These are phyloP conservation scores for Vanrija sp. DNA, from an alignment of 1,284 basidiomycete genomes.

Conservation along the genomic window DNA sequence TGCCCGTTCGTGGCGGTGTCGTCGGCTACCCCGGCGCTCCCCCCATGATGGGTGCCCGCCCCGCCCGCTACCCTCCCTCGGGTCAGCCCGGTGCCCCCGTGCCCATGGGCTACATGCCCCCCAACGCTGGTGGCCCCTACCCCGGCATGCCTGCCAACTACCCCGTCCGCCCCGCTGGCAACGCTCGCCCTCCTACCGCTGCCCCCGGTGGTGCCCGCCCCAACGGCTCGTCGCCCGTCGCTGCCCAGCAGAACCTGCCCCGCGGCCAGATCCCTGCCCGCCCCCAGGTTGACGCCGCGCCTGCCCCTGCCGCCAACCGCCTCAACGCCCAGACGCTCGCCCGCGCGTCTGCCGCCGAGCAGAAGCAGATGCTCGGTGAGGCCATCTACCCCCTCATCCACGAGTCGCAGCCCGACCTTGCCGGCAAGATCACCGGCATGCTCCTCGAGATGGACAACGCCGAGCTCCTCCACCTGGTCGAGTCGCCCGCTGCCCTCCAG, in stretches of 20 bases:
- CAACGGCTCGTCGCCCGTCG: constrained; percentile 47
- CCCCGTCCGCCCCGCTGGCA: constrained; percentile 36
- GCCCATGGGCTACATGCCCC: constrained; percentile 41
- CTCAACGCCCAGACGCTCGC: constrained; percentile 60
- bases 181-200: constrained; percentile 37
- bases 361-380: constrained; percentile 96
- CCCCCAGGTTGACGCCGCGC: constrained; percentile 50
- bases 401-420: constrained; percentile 72
- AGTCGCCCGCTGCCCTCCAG: constrained; percentile 71
- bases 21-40: constrained; percentile 59
- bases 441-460: constrained; percentile 94
- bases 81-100: constrained; percentile 55
- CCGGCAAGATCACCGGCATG: constrained; percentile 97
- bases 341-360: constrained; percentile 73
- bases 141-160: constrained; percentile 43
- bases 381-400: constrained; percentile 85
- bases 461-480: constrained; percentile 81
- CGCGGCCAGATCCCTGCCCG: constrained; percentile 40
- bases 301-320: constrained; percentile 30
- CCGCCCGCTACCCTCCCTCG: constrained; percentile 65
- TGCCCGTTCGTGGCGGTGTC: constrained; percentile 54
- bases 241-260: constrained; percentile 48
- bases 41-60: constrained; percentile 70
- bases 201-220: constrained; percentile 53
- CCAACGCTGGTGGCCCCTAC: constrained; percentile 62